phyloP scores from a whole-genome alignment of 2,329 filamentous ascomycete species.

The Ceratocystis colombiana region DNA sequence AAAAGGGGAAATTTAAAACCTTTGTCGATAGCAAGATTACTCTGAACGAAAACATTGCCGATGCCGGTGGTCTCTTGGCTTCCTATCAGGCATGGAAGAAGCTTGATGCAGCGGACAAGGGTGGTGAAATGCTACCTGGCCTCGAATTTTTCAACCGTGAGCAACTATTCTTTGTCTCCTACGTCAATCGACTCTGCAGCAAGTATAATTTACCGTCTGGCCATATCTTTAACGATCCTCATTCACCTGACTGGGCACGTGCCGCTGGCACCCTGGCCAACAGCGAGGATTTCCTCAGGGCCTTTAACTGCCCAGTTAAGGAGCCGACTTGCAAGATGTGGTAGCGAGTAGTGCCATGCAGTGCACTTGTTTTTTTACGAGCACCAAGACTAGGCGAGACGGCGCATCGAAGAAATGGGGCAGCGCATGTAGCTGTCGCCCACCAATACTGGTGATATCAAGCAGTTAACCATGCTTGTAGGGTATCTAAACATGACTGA shows the following conservation, averaged over 20 bases:
- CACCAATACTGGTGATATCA: no score
- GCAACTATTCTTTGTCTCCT: slow-evolving; percentile 60
- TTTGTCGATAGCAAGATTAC: slow-evolving; percentile 55
- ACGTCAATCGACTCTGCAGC: slow-evolving; percentile 56
- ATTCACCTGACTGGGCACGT: slow-evolving; percentile 54
- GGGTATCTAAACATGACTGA: no score
- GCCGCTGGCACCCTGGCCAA: slow-evolving; percentile 56
- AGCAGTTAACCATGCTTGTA: no score
- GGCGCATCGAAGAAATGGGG: no score
- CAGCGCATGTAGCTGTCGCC: no score
- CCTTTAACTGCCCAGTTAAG: slow-evolving; percentile 55
- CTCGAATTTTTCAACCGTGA: slow-evolving; percentile 54
- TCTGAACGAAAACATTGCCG: slow-evolving; percentile 61
- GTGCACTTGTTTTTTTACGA: no score
- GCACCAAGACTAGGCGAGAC: no score
- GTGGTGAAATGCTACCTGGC: slow-evolving; percentile 48
- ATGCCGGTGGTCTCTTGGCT: slow-evolving; percentile 55
- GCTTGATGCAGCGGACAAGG: slow-evolving; percentile 39
- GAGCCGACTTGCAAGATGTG: slow-evolving; percentile 61
- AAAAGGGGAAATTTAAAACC: slow-evolving; percentile 36
- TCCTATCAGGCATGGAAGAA: slow-evolving; percentile 57
- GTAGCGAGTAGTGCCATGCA: slow-evolving; percentile 38
- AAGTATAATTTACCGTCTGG: slow-evolving; percentile 50
- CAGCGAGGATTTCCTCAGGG: slow-evolving; percentile 55
- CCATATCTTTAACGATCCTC: slow-evolving; percentile 52